Percentiles rank a stretch among this genome's conserved stretches.
These are phyloP conservation scores for Phytopythium helicoides DNA, from an alignment of 352 stramenopile genomes.

Conservation along the genomic window DNA sequence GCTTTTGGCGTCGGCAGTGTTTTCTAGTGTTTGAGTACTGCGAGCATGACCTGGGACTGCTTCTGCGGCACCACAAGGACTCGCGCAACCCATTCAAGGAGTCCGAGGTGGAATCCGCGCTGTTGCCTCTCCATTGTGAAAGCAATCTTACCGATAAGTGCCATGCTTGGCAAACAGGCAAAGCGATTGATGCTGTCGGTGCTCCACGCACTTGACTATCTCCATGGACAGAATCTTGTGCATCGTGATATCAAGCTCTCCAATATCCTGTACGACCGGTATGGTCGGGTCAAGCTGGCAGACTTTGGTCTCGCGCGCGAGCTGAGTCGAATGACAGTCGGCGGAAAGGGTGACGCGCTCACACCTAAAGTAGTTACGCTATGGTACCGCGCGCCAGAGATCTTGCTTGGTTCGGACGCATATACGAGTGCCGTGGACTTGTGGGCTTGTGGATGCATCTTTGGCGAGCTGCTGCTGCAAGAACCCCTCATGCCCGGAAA, in stretches of 20 bases:
- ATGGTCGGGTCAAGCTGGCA: conserved; percentile 57
- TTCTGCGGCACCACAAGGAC: conserved; percentile 54
- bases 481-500: conserved; percentile 59
- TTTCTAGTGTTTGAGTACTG: conserved; percentile 93
- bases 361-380: conserved; percentile 92
- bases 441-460: conserved; percentile 79
- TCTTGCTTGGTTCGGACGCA: conserved; percentile 82
- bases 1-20: conserved; percentile 29
- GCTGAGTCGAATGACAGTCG: conserved; percentile 58
- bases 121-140: no score
- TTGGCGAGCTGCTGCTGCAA: conserved; percentile 52
- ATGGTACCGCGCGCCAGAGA: conserved; percentile 93
- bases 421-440: conserved; percentile 93
- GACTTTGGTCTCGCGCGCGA: conserved; percentile 67
- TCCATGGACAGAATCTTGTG: conserved; percentile 82
- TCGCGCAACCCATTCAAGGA: conserved; percentile 70
- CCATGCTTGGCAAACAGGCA: background rate
- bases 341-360: conserved; percentile 12
- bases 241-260: conserved; percentile 95
- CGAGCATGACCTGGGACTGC: conserved; percentile 75
- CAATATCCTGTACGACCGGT: conserved; percentile 92
- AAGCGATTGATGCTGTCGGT: conserved; percentile 93
- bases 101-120: conserved; percentile 57
- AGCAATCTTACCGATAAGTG: background rate
- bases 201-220: conserved; percentile 58